Base-by-base conservation (phyloP, 2,329 filamentous ascomycete genomes). In the Cercospora zeae-maydis region DNA sequence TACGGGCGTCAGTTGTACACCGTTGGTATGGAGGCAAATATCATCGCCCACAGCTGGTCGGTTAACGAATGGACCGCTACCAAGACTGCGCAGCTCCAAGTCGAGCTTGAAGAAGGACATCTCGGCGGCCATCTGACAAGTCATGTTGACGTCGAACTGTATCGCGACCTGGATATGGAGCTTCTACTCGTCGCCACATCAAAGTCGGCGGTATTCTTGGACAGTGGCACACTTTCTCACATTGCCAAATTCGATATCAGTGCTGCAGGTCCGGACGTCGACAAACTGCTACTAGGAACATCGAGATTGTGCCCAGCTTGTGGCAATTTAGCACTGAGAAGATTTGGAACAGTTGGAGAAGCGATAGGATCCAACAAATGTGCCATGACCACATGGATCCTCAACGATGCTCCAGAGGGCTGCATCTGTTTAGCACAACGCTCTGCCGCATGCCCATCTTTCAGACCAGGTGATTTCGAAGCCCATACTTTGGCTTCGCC, bases 341-440 rank as follows among this genome's bases (percentile, higher is more conserved):
- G 83, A 13, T 78, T 92, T n/a, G 86, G 84, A 0, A 75, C 92
- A 21, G 84, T 83, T 11, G 91, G 91, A 21, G 27, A 45, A 3
- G n/a, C 11, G 3, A 11, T 21, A 14, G 49, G 24, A 31, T 45
- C 64, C 21, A 51, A 61, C 21, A 58, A 62, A 3, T 65, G 62
- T 53, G 36, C 37, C 21, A 65, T 69, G 69, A 56, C 68, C 65
- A 42, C 73, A 19, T 69, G 70, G 63, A 52, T 68, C 7, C 73
- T 73, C 39, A 49, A 56, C 47, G 33, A 62, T 42, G 45, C 74
- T 68, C 13, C 70, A 71, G 31, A 74, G 69, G 16, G 74, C 70
- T 37, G 68, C 70, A 24, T 67, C 64, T 64, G 75, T 74, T 11
- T 69, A 6, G 55, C 51, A 24, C 61, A 63, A 34, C 55, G 56